Evolutionary conservation across 2,329 filamentous ascomycete genomes (phyloP), one percentile per base, ranked within the genome.

Genomic region (Pestalotiopsis sp.): DNA sequence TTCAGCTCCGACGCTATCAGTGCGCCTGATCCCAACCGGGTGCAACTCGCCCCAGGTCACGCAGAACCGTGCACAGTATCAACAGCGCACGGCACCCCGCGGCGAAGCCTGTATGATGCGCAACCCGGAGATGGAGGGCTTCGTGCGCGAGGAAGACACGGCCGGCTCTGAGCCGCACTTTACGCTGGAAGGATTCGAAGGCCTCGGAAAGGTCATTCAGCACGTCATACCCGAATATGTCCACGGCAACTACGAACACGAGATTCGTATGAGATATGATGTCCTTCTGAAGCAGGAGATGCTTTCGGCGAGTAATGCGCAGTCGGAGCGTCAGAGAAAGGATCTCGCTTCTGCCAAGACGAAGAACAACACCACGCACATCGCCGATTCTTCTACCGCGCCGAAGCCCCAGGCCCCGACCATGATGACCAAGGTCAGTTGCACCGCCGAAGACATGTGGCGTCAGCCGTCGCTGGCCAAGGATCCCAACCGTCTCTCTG

Each of bases 101-200:
- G 25, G 20, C 13, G 4, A 13, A 27, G 66, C 31, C 23, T 68
- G 41, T 39, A 25, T 7, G 4, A 41, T 41, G 36, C 9, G 14
- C 23, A 58, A 68, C 45, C 41, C 59, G 5, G 39, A 25, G 23
- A 63, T 52, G 38, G 36, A 36, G 25, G 25, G 20, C n/a, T 68
- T 68, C 36, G n/a, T 59, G 38, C 41, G 67, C 3, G 67, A 69
- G 4, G 63, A 61, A 27, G 67, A 69, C 41, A 64, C 67, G 14
- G 67, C 67, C 36, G 61, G 23, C 1, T 25, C 45, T 3, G 36
- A 56, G 31, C 59, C 9, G n/a, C 56, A 23, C 31, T 52, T 27
- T n/a, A 27, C 39, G 2, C 56, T 68, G 4, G 61, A 65, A 0
- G 49, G 36, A 1, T 45, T 68, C 38, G 39, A 64, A 4, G 67